phyloP scores from a whole-genome alignment of 2,329 filamentous ascomycete genomes.

The Penicillium sp. region DNA sequence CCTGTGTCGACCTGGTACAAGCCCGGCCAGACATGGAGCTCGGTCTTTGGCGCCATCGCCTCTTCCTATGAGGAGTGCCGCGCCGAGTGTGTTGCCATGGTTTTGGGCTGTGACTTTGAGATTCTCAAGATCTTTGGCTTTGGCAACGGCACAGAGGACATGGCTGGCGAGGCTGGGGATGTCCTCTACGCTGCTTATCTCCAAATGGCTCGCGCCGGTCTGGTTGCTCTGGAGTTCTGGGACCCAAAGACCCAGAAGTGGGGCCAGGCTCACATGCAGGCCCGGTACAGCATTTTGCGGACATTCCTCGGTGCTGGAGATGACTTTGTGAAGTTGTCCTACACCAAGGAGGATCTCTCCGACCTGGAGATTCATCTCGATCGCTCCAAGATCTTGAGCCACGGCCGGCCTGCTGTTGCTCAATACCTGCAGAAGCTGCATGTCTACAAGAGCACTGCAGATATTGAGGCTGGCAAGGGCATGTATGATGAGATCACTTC shows the following conservation, averaged over 20 bases:
- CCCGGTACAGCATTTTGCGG: constrained; percentile 75
- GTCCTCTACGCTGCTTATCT: constrained; percentile 85
- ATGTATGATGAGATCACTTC: constrained; percentile 80
- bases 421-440: constrained; percentile 86
- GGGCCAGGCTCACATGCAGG: constrained; percentile 89
- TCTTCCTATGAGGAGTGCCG: constrained; percentile 92
- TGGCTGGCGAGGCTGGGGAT: constrained; percentile 72
- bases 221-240: constrained; percentile 88
- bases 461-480: constrained; percentile 67
- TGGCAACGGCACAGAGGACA: constrained; percentile 67
- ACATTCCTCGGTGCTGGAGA: constrained; percentile 76
- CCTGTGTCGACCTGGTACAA: constrained; percentile 86
- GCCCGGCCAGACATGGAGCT: constrained; percentile 90
- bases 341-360: constrained; percentile 66
- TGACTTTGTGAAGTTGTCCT: constrained; percentile 77
- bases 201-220: constrained; percentile 87
- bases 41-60: constrained; percentile 80
- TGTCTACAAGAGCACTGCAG: constrained; percentile 85
- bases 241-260: constrained; percentile 85
- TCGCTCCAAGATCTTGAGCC: constrained; percentile 75
- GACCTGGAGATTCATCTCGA: constrained; percentile 79
- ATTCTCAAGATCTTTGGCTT: constrained; percentile 90
- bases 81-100: constrained; percentile 91
- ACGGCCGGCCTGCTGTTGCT: constrained; percentile 76
- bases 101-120: constrained; percentile 77